Percentiles rank a stretch among this genome's conserved stretches.
Conservation (phyloP, 2,329 filamentous ascomycete genomes). For the Microsporum canis region DNA sequence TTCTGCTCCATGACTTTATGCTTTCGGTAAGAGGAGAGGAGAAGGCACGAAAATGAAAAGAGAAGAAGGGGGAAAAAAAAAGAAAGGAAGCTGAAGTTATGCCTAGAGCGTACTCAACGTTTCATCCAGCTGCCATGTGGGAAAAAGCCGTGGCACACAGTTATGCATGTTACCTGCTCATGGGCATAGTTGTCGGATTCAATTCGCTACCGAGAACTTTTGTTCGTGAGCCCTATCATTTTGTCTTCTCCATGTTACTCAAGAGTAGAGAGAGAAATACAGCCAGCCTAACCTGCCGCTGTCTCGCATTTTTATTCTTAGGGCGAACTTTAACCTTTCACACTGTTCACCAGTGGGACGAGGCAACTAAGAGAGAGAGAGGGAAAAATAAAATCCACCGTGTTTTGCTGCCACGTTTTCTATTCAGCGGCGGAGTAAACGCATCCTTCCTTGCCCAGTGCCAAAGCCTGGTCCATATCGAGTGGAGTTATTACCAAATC, state of each 20-base stretch:
- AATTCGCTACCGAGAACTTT: neutral
- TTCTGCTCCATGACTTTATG: neutral
- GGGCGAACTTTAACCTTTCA: neutral
- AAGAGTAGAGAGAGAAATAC: neutral
- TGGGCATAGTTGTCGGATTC: neutral
- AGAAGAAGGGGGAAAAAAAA: neutral
- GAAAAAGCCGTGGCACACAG: neutral
- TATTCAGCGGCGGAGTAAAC: neutral
- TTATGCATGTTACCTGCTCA: neutral
- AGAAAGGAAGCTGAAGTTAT: neutral
- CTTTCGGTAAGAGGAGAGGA: neutral
- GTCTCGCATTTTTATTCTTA: neutral
- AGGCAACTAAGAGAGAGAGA: neutral
- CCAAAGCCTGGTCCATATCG: neutral
- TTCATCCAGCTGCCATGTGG: neutral
- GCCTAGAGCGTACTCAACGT: neutral
- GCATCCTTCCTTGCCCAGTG: neutral
- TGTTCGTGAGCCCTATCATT: neutral
- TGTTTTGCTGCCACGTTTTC: slow-evolving; percentile 1
- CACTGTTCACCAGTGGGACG: neutral
- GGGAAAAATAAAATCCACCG: neutral
- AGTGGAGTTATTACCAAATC: neutral
- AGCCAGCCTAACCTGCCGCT: neutral
- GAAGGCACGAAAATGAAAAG: neutral
- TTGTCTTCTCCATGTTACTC: neutral